phyloP scores from a whole-genome alignment of 345 rosid genomes.

The Mallotus nudiflorus region DNA sequence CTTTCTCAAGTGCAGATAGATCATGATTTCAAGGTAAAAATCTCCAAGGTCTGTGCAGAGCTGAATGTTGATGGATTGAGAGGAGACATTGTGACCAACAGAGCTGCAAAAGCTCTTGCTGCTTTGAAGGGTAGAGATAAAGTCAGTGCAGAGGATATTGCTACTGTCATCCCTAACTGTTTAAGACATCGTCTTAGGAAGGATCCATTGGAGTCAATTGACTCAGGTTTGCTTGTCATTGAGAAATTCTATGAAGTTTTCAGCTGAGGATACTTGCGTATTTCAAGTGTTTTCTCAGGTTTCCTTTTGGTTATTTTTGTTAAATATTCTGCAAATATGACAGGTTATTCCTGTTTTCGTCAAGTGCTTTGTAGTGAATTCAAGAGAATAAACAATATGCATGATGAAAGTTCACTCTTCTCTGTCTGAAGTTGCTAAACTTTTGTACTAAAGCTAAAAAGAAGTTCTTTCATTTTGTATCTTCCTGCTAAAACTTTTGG shows the following conservation, averaged over 20 bases:
- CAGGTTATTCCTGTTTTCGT: not conserved
- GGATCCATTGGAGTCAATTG: conserved; percentile 94
- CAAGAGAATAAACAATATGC: conserved; percentile 6
- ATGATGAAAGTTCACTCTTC: not conserved
- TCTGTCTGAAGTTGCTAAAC: no score
- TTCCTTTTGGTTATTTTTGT: conserved; percentile 4
- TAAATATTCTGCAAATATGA: not conserved
- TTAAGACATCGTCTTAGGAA: conserved; percentile 95
- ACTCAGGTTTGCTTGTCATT: conserved; percentile 80
- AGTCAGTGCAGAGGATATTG: conserved; percentile 83
- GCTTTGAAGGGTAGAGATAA: conserved; percentile 80
- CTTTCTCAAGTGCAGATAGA: conserved; percentile 82
- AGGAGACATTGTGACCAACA: conserved; percentile 94
- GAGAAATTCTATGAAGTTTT: conserved; percentile 95
- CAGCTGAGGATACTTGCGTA: conserved; percentile 39
- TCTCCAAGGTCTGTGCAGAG: conserved; percentile 91
- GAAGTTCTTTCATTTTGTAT: no score
- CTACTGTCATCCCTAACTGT: conserved; percentile 97
- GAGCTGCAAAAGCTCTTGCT: conserved; percentile 95
- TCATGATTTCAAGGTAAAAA: conserved; percentile 82
- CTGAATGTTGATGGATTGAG: conserved; percentile 92
- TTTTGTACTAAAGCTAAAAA: no score
- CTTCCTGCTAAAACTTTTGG: no score
- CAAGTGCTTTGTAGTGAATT: conserved; percentile 2
- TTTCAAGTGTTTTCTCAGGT: not conserved